Conservation (phyloP, 1,284 basidiomycete genomes). For the Sanghuangporus baumii region DNA sequence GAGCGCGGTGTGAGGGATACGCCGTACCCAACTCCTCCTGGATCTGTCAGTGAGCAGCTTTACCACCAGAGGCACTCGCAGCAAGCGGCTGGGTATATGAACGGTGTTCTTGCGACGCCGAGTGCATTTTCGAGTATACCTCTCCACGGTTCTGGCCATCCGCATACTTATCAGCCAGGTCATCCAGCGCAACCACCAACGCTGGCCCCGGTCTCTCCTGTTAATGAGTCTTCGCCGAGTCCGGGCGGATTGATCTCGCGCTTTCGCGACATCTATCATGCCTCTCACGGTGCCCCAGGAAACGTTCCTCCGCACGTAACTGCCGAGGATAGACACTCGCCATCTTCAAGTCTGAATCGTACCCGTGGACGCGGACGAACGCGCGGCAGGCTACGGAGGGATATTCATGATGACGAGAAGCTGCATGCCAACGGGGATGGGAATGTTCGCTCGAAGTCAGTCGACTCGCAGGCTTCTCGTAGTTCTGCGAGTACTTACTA, state of each 20-base stretch:
- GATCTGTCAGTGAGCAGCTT: constrained; percentile 1
- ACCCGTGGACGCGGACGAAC: background rate
- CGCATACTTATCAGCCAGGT: background rate
- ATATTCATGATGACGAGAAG: background rate
- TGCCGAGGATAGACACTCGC: background rate
- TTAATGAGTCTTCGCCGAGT: background rate
- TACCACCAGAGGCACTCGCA: background rate
- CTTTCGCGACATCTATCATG: constrained; percentile 4
- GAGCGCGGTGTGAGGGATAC: constrained; percentile 8
- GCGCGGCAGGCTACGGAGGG: background rate
- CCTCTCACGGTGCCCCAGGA: background rate
- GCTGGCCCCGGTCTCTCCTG: background rate
- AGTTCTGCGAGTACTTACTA: constrained; percentile 67
- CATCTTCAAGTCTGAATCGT: background rate
- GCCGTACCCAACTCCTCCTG: constrained; percentile 14
- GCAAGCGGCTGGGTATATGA: background rate
- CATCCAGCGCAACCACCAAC: background rate
- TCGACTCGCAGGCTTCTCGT: constrained; percentile 35
- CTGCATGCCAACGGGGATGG: constrained; percentile 8
- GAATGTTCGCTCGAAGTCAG: constrained; percentile 26
- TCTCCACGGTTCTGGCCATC: background rate
- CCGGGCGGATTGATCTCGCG: constrained; percentile 3
- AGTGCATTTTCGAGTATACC: background rate
- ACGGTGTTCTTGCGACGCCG: background rate
- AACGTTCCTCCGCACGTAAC: background rate